Evolutionary conservation across 805 yeast species (phyloP).

Genomic region (Saccharomycopsis amapae): DNA sequence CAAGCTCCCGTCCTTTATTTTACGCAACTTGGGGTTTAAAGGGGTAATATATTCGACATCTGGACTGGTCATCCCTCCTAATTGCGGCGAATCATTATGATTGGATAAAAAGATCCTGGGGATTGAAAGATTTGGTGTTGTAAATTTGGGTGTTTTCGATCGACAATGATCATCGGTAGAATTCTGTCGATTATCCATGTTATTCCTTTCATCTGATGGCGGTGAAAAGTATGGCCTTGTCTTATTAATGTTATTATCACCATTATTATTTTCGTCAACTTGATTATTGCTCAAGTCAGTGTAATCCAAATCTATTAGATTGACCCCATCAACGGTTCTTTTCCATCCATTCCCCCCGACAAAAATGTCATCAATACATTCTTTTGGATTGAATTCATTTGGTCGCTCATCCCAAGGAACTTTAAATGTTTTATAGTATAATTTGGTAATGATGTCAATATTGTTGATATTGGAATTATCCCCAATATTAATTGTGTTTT

Average conservation of each 20-base stretch:
- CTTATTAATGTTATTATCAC: neutral
- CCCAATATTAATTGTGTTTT: slow-evolving; percentile 24
- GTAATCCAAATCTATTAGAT: slow-evolving; percentile 32
- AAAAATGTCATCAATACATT: slow-evolving; percentile 68
- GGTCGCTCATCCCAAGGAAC: slow-evolving; percentile 54
- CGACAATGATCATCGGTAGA: too few species aligned
- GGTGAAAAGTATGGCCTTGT: too few species aligned
- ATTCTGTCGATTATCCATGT: too few species aligned
- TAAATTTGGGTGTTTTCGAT: too few species aligned
- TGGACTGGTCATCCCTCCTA: neutral
- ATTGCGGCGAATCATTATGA: neutral
- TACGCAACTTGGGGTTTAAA: too few species aligned
- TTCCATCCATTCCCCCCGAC: slow-evolving; percentile 68
- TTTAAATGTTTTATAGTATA: slow-evolving; percentile 50
- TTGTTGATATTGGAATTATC: slow-evolving; percentile 46
- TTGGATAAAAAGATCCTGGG: neutral
- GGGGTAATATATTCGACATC: neutral
- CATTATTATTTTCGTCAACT: neutral
- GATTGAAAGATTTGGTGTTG: too few species aligned
- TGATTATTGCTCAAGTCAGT: neutral
- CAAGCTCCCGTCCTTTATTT: too few species aligned
- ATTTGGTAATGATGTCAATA: slow-evolving; percentile 26
- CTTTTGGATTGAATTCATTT: slow-evolving; percentile 57
- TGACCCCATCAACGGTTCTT: slow-evolving; percentile 38
- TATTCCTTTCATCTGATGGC: too few species aligned